Conservation (phyloP, 371 early-diverging fungal species). For the Syncephalastrum sp. region DNA sequence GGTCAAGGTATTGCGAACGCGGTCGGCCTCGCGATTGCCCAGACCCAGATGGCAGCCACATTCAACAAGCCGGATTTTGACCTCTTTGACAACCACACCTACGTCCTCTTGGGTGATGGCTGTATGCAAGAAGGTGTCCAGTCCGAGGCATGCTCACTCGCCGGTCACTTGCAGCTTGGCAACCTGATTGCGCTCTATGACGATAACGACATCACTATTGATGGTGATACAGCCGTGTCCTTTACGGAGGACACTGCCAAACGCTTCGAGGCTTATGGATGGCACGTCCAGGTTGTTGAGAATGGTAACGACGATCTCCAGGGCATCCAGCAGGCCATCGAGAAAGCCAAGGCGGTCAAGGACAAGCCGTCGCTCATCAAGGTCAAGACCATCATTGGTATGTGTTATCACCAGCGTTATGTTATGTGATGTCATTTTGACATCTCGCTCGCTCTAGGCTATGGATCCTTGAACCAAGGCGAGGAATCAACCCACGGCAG, state of each 20-base stretch:
- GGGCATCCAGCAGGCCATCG: slow-evolving; percentile 73
- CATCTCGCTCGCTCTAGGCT: slow-evolving; percentile 55
- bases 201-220: slow-evolving; percentile 96
- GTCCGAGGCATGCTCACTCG: slow-evolving; percentile 96
- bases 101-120: slow-evolving; percentile 95
- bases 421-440: slow-evolving; percentile 11
- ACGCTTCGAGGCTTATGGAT: slow-evolving; percentile 94
- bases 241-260: slow-evolving; percentile 94
- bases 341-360: slow-evolving; percentile 77
- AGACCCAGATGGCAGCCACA: slow-evolving; percentile 84
- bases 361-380: slow-evolving; percentile 91
- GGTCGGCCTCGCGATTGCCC: slow-evolving; percentile 96
- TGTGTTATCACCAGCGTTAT: slow-evolving; percentile 6
- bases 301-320: slow-evolving; percentile 87
- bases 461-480: slow-evolving; percentile 86
- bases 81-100: slow-evolving; percentile 86
- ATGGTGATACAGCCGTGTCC: slow-evolving; percentile 86
- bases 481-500: slow-evolving; percentile 90
- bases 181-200: slow-evolving; percentile 98
- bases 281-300: slow-evolving; percentile 81
- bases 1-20: slow-evolving; percentile 97
- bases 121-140: slow-evolving; percentile 99
- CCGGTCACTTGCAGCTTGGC: slow-evolving; percentile 95
- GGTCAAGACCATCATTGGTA: slow-evolving; percentile 78
- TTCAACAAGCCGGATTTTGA: slow-evolving; percentile 88